These are phyloP conservation scores for Aspergillus quadrilineatus DNA, from an alignment of 2,329 filamentous ascomycete genomes.

Conservation along the genomic window DNA sequence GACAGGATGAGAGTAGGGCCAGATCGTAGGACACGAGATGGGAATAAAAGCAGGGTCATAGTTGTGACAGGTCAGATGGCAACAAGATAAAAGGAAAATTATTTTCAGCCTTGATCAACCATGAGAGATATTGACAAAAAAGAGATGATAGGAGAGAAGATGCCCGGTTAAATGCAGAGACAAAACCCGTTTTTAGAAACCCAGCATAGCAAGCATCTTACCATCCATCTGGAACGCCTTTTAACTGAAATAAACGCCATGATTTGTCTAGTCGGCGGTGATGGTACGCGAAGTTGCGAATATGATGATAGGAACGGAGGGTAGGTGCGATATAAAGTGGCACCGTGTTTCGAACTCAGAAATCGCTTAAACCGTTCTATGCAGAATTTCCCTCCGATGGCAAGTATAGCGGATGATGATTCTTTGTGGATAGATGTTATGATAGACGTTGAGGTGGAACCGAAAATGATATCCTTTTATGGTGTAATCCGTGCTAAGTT, in stretches of 20 bases:
- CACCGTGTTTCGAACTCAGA: constrained; percentile 7
- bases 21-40: not conserved
- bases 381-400: constrained; percentile 19
- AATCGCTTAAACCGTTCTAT: constrained; percentile 24
- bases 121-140: not conserved
- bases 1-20: not conserved
- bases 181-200: not conserved
- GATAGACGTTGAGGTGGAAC: constrained; percentile 6
- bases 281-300: constrained; percentile 13
- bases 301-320: constrained; percentile 9
- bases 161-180: constrained; percentile 5
- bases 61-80: not conserved
- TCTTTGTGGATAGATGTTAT: constrained; percentile 16
- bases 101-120: not conserved
- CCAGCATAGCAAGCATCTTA: not conserved
- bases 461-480: constrained; percentile 12
- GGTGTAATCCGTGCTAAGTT: constrained; percentile 20
- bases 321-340: not conserved
- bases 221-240: constrained; percentile 10
- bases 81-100: not conserved
- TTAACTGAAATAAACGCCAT: constrained; percentile 10
- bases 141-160: constrained; percentile 6
- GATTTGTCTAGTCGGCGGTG: constrained; percentile 17
- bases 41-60: not conserved
- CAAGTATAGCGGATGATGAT: constrained; percentile 9